Evolutionary conservation across 2,329 filamentous ascomycete genomes (phyloP), one percentile per base, ranked within the genome.

Genomic region (Alternaria dauci): DNA sequence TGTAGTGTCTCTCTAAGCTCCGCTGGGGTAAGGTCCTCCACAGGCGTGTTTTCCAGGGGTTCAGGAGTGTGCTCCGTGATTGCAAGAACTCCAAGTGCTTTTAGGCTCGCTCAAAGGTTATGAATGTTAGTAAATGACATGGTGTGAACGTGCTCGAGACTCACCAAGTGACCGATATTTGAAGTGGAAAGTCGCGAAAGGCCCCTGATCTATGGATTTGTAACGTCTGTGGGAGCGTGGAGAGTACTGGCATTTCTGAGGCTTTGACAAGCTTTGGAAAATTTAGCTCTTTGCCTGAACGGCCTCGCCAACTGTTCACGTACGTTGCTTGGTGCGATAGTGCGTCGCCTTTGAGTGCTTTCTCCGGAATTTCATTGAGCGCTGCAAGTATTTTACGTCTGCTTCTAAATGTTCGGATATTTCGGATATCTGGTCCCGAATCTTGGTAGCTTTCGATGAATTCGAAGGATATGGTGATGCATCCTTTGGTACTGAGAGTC

Each of bases 321-420:
- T 38, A 66, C 61, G 25, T 50, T 32, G 58, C 34, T 38, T 66
- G 63, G 38, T 59, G 58, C n/a, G 61, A 66, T 23, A 54, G 39
- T 8, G 61, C 52, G 16, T 63, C 55, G 16, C 61, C 61, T 51
- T 66, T 64, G 8, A 64, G n/a, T 20, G 48, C 58, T 30, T 63
- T 61, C 18, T 64, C 63, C 8, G 60, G 55, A 14, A 65, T 51
- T 0, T 41, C 20, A 5, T 50, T n/a, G 8, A 61, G 20, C 1
- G 30, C 9, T 25, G 18, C n/a, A n/a, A 57, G 32, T 16, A 30
- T 5, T 5, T 8, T 3, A 12, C 3, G 23, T 23, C 6, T 16
- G 8, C 38, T 7, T 4, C 2, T 12, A 14, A 7, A 11, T 18
- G 28, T 8, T 30, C 28, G 28, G 28, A 5, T 2, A 12, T 36